Percentiles rank a stretch among this genome's conserved stretches.
These are phyloP conservation scores for Circinella minor DNA, from an alignment of 371 early-diverging fungal species.

Conservation along the genomic window DNA sequence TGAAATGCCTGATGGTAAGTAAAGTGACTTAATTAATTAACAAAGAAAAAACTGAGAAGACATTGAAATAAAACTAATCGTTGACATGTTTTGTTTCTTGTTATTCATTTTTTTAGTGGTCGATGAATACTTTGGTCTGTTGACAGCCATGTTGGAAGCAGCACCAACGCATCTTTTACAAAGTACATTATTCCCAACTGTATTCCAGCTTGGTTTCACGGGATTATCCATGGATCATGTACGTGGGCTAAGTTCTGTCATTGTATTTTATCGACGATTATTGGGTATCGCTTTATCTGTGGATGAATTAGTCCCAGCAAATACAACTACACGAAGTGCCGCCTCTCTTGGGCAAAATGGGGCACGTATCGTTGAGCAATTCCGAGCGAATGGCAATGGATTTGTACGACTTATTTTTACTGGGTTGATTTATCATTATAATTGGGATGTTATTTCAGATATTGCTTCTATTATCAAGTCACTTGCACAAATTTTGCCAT, in stretches of 20 bases:
- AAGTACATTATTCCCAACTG: slow-evolving; percentile 58
- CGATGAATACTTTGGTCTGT: slow-evolving; percentile 72
- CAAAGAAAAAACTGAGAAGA: no score
- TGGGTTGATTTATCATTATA: slow-evolving; percentile 57
- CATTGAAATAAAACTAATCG: not conserved
- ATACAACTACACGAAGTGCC: slow-evolving; percentile 16
- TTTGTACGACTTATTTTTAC: slow-evolving; percentile 48
- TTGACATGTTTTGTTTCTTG: not conserved
- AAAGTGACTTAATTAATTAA: not conserved
- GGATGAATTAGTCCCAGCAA: slow-evolving; percentile 20
- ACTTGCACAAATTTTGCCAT: slow-evolving; percentile 52
- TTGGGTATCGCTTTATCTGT: slow-evolving; percentile 39
- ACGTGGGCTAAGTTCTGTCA: slow-evolving; percentile 65
- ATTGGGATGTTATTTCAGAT: slow-evolving; percentile 54
- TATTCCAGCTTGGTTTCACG: slow-evolving; percentile 70
- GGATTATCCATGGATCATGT: slow-evolving; percentile 66
- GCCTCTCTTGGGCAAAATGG: slow-evolving; percentile 35
- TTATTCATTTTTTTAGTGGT: slow-evolving; percentile 44
- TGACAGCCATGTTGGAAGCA: slow-evolving; percentile 54
- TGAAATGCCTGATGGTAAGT: slow-evolving; percentile 71
- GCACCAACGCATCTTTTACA: slow-evolving; percentile 66
- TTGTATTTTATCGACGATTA: slow-evolving; percentile 53
- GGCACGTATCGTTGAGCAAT: slow-evolving; percentile 27
- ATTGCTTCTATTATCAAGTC: slow-evolving; percentile 51
- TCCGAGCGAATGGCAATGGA: slow-evolving; percentile 36